Conservation (phyloP, 2,329 filamentous ascomycete genomes). For the Colletotrichum sublineola region DNA sequence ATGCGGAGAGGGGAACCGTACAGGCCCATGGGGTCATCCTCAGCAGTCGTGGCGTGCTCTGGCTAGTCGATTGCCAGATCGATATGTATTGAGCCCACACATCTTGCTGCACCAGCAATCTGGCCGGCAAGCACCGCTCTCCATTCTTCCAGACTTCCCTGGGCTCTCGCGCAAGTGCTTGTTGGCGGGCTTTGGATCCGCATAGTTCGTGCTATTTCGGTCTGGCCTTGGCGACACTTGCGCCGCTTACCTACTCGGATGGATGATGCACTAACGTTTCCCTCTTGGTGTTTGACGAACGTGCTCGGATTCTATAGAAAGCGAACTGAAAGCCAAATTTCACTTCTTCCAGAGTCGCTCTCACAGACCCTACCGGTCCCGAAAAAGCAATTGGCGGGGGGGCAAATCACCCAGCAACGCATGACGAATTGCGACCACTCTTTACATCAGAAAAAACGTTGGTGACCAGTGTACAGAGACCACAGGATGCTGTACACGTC, state of each 20-base stretch:
- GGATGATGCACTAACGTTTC: neutral
- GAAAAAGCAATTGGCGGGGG: no score
- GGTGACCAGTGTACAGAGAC: constrained; percentile 1
- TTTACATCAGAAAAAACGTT: neutral
- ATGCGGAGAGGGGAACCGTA: constrained; percentile 44
- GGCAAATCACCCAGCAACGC: neutral
- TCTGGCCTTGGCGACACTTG: neutral
- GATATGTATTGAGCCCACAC: constrained; percentile 39
- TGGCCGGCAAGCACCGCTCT: constrained; percentile 11
- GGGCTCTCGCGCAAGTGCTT: neutral
- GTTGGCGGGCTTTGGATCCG: neutral
- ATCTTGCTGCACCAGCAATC: constrained; percentile 30
- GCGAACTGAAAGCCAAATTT: constrained; percentile 1
- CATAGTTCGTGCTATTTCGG: constrained; percentile 1
- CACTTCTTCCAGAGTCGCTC: neutral
- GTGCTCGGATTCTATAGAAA: neutral
- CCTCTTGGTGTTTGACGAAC: neutral
- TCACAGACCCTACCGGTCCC: neutral
- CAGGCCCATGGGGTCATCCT: constrained; percentile 38
- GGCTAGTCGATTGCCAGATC: constrained; percentile 46
- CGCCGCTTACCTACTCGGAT: constrained; percentile 8
- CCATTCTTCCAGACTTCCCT: neutral
- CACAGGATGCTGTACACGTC: constrained; percentile 36
- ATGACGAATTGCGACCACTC: neutral
- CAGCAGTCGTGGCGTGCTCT: constrained; percentile 54